phyloP scores from a whole-genome alignment of 2,329 filamentous ascomycete genomes.

The Lasiodiplodia citricola region DNA sequence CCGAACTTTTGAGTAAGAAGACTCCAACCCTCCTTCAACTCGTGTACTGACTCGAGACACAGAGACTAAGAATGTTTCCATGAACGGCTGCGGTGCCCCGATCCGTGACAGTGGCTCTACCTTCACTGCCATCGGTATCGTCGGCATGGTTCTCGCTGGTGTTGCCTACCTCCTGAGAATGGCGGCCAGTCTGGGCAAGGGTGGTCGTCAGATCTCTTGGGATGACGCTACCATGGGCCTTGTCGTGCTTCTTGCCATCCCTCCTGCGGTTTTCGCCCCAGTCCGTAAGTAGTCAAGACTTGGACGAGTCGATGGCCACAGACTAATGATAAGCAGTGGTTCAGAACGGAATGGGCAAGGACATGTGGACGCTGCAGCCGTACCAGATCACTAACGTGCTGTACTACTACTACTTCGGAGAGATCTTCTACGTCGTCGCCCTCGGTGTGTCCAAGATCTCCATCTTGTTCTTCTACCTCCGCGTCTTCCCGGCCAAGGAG shows the following conservation, averaged over 20 bases:
- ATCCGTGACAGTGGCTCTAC: slow-evolving; percentile 40
- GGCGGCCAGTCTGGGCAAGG: slow-evolving; percentile 39
- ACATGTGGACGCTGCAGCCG: slow-evolving; percentile 56
- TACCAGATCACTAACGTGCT: slow-evolving; percentile 45
- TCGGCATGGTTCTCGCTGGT: slow-evolving; percentile 39
- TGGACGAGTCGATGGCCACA: too few relatives aligned
- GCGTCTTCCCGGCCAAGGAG: slow-evolving; percentile 39
- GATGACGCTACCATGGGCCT: slow-evolving; percentile 45
- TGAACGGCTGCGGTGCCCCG: slow-evolving; percentile 42
- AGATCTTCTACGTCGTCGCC: slow-evolving; percentile 45
- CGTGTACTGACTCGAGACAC: slow-evolving; percentile 15
- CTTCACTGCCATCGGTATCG: slow-evolving; percentile 39
- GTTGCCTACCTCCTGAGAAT: slow-evolving; percentile 42
- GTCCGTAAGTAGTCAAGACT: slow-evolving; percentile 25
- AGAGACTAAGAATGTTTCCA: slow-evolving; percentile 47
- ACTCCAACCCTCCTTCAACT: background rate
- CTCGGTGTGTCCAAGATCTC: slow-evolving; percentile 43
- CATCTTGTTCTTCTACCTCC: slow-evolving; percentile 42
- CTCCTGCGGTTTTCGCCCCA: slow-evolving; percentile 33
- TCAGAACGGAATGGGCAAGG: slow-evolving; percentile 54
- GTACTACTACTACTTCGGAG: slow-evolving; percentile 33
- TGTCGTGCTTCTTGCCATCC: slow-evolving; percentile 42
- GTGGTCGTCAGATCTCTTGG: slow-evolving; percentile 43
- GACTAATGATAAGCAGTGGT: slow-evolving; percentile 32
- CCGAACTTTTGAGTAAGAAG: slow-evolving; percentile 37